A percentile compares a stretch with the other conserved stretches of the same genome.
Conservation (phyloP, 306 rosid species). For the Trifolium repens region DNA sequence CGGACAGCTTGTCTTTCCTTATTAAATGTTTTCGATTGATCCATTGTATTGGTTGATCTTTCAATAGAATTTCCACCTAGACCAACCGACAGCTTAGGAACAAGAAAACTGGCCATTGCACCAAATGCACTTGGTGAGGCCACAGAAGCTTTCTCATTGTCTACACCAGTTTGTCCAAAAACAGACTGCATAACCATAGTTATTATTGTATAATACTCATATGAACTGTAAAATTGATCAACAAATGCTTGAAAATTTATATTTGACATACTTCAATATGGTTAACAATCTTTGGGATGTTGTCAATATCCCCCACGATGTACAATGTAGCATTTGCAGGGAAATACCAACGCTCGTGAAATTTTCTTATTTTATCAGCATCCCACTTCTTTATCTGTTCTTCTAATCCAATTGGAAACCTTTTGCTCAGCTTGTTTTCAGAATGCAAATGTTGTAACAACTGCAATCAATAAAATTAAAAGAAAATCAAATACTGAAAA, state of each 20-base stretch:
- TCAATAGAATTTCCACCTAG: conserved; percentile 77
- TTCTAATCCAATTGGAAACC: conserved; percentile 98
- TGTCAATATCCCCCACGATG: conserved; percentile 93
- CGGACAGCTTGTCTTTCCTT: conserved; percentile 88
- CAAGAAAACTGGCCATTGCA: conserved; percentile 98
- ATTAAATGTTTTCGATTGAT: conserved; percentile 69
- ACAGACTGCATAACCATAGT: conserved; percentile 66
- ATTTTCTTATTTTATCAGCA: conserved; percentile 94
- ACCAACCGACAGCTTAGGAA: conserved; percentile 91
- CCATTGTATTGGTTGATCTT: conserved; percentile 65
- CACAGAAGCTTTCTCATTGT: conserved; percentile 68
- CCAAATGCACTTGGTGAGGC: conserved; percentile 86
- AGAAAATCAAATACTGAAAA: conserved; percentile 13
- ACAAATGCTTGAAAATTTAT: conserved; percentile 32
- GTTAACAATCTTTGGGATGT: conserved; percentile 75
- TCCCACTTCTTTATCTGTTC: conserved; percentile 99
- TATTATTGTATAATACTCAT: conserved; percentile 39
- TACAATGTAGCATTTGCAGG: conserved; percentile 98
- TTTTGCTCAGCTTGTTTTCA: conserved; percentile 97
- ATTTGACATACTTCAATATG: conserved; percentile 79
- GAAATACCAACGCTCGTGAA: conserved; percentile 99
- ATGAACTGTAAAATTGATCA: conserved; percentile 28
- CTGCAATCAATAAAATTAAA: conserved; percentile 56
- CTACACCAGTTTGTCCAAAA: conserved; percentile 79
- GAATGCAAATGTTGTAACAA: conserved; percentile 96